Base-by-base conservation (phyloP, 108 stramenopile genomes). In the Discostella pseudostelligera region DNA sequence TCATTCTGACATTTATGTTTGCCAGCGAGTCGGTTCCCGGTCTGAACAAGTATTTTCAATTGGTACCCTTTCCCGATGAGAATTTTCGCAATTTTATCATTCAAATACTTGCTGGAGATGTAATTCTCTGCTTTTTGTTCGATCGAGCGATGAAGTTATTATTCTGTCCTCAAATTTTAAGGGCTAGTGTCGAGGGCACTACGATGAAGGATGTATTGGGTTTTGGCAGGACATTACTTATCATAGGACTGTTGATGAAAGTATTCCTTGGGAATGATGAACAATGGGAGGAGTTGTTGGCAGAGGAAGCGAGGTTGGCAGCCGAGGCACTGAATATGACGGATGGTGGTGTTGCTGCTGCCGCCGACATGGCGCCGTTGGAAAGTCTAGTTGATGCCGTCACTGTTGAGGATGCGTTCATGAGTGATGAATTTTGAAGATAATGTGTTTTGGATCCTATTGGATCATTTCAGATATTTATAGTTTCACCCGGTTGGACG, bases 41-140 rank as follows among this genome's bases (percentile, higher is more conserved):
- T 26, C 81, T 97, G 58, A 99, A 99, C 85, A 92, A 95, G 53
- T 95, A 94, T 65, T 88, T 99, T 74, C 96, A 99, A 70, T 78
- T 99, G 20, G 96, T 96, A 10, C 93, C 98, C 3, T 99, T 99
- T 74, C 98, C 98, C 5, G 83, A 92, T 62, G 93, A 92, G 37
- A 66, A 56, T 20, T 98, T 97, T 82, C 72, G 98, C 22, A 85
- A 96, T 67, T 86, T 79, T 46, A 85, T 99, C 44, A 67, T 99
- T 16, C 78, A 66, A 21, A 64, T 97, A 39, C 82, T 99, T 26
- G 65, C 72, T 43, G 62, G 83, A 29, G 93, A 97, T 67, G 83
- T 99, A 9, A 50, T 70, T 26, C 74, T 88, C 3, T 85, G 94
- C 26, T 95, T 97, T 59, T 54, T 81, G 14, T 89, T 96, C 72